A percentile compares a stretch with the other conserved stretches of the same genome.
Conservation (phyloP, 805 yeast species). For the Nakazawaea molendinolei region DNA sequence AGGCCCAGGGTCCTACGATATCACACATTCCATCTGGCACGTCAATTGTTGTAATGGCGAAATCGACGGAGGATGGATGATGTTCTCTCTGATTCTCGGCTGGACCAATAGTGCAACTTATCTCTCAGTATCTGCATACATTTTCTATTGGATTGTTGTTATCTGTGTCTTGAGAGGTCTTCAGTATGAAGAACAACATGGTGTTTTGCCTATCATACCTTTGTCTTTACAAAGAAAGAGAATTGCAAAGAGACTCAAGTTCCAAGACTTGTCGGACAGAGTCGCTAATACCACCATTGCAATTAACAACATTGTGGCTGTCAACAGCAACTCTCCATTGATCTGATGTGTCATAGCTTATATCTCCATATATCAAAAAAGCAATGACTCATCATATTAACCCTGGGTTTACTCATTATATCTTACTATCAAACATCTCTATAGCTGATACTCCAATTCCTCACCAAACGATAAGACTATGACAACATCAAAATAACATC, state of each 20-base stretch:
- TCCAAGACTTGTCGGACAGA: constrained; percentile 20
- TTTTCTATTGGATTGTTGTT: constrained; percentile 31
- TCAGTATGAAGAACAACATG: constrained; percentile 45
- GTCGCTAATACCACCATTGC: constrained; percentile 1
- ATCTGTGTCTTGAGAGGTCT: constrained; percentile 23
- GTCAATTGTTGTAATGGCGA: constrained; percentile 45
- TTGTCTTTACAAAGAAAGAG: constrained; percentile 47
- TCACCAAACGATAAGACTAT: no score
- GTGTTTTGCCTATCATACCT: constrained; percentile 53
- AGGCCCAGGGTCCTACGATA: constrained; percentile 44
- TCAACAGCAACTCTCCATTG: constrained; percentile 3
- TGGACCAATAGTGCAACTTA: constrained; percentile 92
- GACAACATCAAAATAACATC: no score
- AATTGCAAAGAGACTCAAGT: constrained; percentile 29
- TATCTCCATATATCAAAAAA: not conserved
- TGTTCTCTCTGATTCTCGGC: constrained; percentile 48
- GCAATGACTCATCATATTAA: no score
- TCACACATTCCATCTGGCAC: constrained; percentile 39
- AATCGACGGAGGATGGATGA: constrained; percentile 43
- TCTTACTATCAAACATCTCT: not conserved
- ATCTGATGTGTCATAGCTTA: no score
- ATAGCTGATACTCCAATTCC: no score
- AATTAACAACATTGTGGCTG: not conserved
- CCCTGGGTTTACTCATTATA: not conserved
- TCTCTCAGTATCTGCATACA: constrained; percentile 35